Evolutionary conservation across 2,329 filamentous ascomycete species (phyloP).

Genomic region (Apiospora koreana): DNA sequence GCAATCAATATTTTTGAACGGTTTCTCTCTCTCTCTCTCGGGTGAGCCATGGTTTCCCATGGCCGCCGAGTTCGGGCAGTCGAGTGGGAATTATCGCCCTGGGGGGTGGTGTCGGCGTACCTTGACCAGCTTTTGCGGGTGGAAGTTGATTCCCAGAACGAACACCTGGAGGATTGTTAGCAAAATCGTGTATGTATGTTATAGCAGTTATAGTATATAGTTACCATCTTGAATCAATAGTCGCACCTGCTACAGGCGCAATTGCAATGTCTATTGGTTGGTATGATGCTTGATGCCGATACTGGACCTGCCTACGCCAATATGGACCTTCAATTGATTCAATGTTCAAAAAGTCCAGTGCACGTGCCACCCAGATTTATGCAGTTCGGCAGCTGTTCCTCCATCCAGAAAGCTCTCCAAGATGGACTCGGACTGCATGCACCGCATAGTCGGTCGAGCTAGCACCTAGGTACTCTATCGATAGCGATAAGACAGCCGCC

Average conservation of each 20-base stretch:
- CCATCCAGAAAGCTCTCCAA: neutral
- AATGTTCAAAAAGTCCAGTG: neutral
- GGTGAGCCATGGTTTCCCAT: too few species aligned
- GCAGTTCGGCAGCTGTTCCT: conserved; percentile 3
- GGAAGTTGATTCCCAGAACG: conserved; percentile 84
- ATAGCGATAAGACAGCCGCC: neutral
- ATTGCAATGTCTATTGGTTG: neutral
- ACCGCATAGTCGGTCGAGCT: neutral
- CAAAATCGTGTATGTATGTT: neutral
- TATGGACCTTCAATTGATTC: too few species aligned
- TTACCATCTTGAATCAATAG: conserved; percentile 19
- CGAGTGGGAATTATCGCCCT: neutral
- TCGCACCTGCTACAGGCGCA: neutral
- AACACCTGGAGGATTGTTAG: conserved; percentile 62
- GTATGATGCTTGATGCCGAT: neutral
- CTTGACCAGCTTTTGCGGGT: conserved; percentile 79
- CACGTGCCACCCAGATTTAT: neutral
- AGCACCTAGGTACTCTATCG: neutral
- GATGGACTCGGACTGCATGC: neutral
- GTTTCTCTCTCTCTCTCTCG: too few species aligned
- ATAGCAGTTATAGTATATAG: neutral
- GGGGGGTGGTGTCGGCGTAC: conserved; percentile 47
- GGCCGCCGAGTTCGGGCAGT: neutral
- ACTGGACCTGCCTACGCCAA: neutral
- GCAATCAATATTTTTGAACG: neutral